These are phyloP conservation scores for Elaeis oleifera DNA, from an alignment of 202 grass and related monocot genomes.

Conservation along the genomic window DNA sequence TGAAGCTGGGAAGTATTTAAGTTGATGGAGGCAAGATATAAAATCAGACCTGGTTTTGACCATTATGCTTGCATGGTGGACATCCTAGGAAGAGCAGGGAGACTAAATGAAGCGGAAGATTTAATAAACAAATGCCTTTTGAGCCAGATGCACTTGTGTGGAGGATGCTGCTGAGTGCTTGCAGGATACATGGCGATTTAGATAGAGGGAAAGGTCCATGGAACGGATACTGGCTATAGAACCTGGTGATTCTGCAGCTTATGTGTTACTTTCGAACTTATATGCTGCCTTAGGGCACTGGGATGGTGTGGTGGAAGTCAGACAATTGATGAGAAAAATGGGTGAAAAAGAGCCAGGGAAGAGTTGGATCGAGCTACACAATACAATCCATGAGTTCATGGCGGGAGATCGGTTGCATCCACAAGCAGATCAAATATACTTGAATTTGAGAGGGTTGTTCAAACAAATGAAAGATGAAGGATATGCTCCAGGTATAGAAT, in stretches of 20 bases:
- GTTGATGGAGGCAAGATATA: constrained; percentile 16
- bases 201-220: constrained; percentile 19
- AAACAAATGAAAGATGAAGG: constrained; percentile 26
- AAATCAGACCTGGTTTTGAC: constrained; percentile 13
- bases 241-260: constrained; percentile 27
- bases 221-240: constrained; percentile 23
- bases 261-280: constrained; percentile 24
- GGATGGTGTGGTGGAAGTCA: constrained; percentile 15
- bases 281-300: constrained; percentile 17
- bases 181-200: constrained; percentile 19
- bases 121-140: constrained; percentile 25
- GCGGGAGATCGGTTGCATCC: constrained; percentile 20
- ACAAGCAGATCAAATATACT: constrained; percentile 16
- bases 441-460: constrained; percentile 7
- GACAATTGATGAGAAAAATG: constrained; percentile 14
- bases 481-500: constrained; percentile 9
- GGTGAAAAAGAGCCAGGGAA: constrained; percentile 29
- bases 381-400: constrained; percentile 16
- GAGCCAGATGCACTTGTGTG: constrained; percentile 20
- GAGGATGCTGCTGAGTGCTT: constrained; percentile 28
- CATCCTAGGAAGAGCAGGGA: constrained; percentile 23
- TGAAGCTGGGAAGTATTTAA: constrained; percentile 5
- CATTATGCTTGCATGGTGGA: constrained; percentile 32
- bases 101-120: constrained; percentile 19
- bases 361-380: constrained; percentile 25